Base-by-base conservation (phyloP, 176 grass and related monocot genomes). In the Aegilops bicornis region DNA sequence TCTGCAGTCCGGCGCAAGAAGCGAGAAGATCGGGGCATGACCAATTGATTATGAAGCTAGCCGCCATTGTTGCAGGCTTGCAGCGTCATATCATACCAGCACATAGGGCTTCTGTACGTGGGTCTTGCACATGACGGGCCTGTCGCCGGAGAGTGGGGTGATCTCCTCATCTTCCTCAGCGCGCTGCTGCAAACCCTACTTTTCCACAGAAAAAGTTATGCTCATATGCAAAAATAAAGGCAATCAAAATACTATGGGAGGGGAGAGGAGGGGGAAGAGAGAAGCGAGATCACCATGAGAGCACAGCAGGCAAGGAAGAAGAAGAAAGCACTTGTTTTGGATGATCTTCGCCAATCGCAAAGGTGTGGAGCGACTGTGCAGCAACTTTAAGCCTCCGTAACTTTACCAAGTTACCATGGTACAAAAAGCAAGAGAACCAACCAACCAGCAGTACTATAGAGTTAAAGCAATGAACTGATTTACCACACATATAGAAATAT, bases 111-210 rank as follows among this genome's bases (percentile, higher is more conserved):
- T 11, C 25, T 87, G 81, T 33, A 84, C 68, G 1, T 91, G 85
- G 11, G 25, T 37, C 66, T 22, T 67, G 22, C 67, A 65, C 81
- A 91, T 12, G 61, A 91, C 12, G 16, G 76, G 85, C 56, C 75
- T 17, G 7, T 56, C 68, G 60, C 79, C 86, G 43, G 80, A 84
- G 8, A 91, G 75, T 11, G 89, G 89, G 37, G 59, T 66, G 61
- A 16, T 60, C 77, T 76, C 85, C 39, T 86, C 37, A 10, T 76
- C 73, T 10, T 82, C 48, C 15, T 23, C 25, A 0, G 7, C 7
- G 17, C 7, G 4, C 15, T 45, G 15, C 24, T 75, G 40, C 36
- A 72, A 47, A 0, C 3, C 35, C 12, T 2, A 22, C 3, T 24
- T 43, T 72, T 35, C 3, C 2, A 20, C 37, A 0, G 23, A 22